phyloP scores from a whole-genome alignment of 2,329 filamentous ascomycete species.

The Colletotrichum endophyticum region DNA sequence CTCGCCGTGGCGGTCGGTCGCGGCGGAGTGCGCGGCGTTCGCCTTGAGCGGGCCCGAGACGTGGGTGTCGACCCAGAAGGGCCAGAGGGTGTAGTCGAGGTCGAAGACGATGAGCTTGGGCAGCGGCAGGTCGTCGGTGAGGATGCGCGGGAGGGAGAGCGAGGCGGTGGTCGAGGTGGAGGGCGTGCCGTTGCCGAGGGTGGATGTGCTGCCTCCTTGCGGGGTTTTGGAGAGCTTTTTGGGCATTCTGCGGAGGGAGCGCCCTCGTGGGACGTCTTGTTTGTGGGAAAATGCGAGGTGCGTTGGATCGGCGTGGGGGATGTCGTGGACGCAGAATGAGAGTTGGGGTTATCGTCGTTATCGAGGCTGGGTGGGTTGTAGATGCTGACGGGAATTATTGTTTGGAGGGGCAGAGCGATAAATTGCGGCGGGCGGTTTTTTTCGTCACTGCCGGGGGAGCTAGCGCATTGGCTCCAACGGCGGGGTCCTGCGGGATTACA shows the following conservation, averaged over 20 bases:
- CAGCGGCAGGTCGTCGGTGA: slow-evolving; percentile 67
- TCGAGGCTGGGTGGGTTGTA: not conserved
- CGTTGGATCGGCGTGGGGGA: not conserved
- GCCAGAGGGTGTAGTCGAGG: slow-evolving; percentile 98
- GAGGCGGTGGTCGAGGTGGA: slow-evolving; percentile 25
- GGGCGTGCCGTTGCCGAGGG: slow-evolving; percentile 22
- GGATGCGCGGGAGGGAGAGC: slow-evolving; percentile 42
- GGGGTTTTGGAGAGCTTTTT: slow-evolving; percentile 34
- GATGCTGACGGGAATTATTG: not conserved
- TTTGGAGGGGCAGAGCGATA: not conserved
- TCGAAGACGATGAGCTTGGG: slow-evolving; percentile 91
- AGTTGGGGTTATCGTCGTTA: not conserved
- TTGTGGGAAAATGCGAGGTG: not conserved
- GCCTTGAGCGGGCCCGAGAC: slow-evolving; percentile 74
- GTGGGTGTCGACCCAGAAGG: slow-evolving; percentile 97
- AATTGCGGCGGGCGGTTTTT: not conserved
- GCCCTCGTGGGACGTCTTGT: not conserved
- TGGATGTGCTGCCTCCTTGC: slow-evolving; percentile 24
- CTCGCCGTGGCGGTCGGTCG: slow-evolving; percentile 65
- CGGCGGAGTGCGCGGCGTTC: slow-evolving; percentile 43
- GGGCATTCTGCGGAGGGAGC: slow-evolving; percentile 27
- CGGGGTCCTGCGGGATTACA: not conserved
- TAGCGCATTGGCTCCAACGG: not conserved
- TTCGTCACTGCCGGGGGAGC: not conserved
- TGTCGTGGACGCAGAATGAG: rapidly evolving